A percentile compares a stretch with the other conserved stretches of the same genome.
These are phyloP conservation scores for Sporisorium graminicola DNA, from an alignment of 1,284 basidiomycete genomes.

Conservation along the genomic window DNA sequence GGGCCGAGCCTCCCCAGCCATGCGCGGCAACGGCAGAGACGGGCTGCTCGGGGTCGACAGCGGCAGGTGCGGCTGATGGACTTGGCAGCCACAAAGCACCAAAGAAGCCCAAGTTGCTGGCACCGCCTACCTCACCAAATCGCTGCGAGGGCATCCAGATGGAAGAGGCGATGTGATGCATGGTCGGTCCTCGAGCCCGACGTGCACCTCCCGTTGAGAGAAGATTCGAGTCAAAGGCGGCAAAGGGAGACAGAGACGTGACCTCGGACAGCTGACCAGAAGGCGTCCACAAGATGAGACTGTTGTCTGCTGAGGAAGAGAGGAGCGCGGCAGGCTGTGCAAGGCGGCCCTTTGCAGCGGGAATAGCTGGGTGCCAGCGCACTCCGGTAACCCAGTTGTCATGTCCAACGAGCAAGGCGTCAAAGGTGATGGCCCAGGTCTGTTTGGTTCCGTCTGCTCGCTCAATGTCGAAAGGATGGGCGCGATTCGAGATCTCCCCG, in stretches of 20 bases:
- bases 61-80: not conserved
- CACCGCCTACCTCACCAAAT: conserved; percentile 66
- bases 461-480: conserved; percentile 30
- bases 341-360: not conserved
- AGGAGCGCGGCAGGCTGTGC: conserved; percentile 63
- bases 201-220: conserved; percentile 40
- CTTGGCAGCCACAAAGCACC: conserved; percentile 61
- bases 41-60: not conserved
- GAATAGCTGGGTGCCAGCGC: conserved; percentile 57
- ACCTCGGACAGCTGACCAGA: conserved; percentile 14
- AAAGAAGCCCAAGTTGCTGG: conserved; percentile 64
- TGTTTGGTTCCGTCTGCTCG: conserved; percentile 14
- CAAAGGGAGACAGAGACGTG: conserved; percentile 17
- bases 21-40: conserved; percentile 56
- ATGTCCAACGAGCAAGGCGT: conserved; percentile 66
- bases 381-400: conserved; percentile 66
- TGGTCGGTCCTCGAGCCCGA: conserved; percentile 59
- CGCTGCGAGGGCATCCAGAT: conserved; percentile 66
- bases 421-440: conserved; percentile 60
- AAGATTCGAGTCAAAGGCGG: conserved; percentile 73
- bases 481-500: conserved; percentile 52
- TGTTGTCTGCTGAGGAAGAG: conserved; percentile 65
- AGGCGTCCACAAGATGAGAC: conserved; percentile 67
- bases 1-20: conserved; percentile 65
- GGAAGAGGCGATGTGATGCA: conserved; percentile 45